Conservation (phyloP, 2,329 filamentous ascomycete genomes). For the Trichoderma arundinaceum region DNA sequence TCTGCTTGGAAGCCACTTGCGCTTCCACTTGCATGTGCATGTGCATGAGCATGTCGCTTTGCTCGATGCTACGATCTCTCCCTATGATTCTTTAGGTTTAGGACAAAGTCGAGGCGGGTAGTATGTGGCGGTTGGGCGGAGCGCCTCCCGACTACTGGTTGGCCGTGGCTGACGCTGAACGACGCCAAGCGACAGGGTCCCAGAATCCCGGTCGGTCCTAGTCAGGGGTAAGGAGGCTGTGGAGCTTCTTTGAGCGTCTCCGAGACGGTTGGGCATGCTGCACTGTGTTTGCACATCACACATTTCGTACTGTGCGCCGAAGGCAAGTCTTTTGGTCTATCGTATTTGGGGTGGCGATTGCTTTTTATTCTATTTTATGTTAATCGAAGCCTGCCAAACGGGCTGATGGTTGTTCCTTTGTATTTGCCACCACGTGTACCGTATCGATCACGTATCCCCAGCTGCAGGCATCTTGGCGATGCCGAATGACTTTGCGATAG, state of each 20-base stretch:
- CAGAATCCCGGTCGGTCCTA: constrained; percentile 33
- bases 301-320: constrained; percentile 14
- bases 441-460: constrained; percentile 7
- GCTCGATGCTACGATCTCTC: constrained; percentile 31
- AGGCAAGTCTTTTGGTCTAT: not conserved
- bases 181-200: constrained; percentile 30
- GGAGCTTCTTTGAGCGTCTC: constrained; percentile 20
- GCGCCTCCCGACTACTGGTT: constrained; percentile 31
- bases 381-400: not conserved
- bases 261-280: constrained; percentile 25
- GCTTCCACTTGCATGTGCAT: constrained; percentile 20
- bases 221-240: constrained; percentile 33
- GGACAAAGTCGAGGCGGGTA: constrained; percentile 15
- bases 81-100: constrained; percentile 30
- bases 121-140: constrained; percentile 33
- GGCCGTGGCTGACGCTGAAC: constrained; percentile 28
- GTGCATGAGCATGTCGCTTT: constrained; percentile 22
- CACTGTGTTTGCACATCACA: constrained; percentile 19
- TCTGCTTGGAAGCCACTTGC: constrained; percentile 20
- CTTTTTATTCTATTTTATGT: not conserved
- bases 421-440: constrained; percentile 10
- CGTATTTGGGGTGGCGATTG: not conserved
- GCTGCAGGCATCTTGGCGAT: not conserved
- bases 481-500: not conserved
- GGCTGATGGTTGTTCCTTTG: too few species aligned